Conservation (phyloP, 1,284 basidiomycete species). For the Irpex sp. region DNA sequence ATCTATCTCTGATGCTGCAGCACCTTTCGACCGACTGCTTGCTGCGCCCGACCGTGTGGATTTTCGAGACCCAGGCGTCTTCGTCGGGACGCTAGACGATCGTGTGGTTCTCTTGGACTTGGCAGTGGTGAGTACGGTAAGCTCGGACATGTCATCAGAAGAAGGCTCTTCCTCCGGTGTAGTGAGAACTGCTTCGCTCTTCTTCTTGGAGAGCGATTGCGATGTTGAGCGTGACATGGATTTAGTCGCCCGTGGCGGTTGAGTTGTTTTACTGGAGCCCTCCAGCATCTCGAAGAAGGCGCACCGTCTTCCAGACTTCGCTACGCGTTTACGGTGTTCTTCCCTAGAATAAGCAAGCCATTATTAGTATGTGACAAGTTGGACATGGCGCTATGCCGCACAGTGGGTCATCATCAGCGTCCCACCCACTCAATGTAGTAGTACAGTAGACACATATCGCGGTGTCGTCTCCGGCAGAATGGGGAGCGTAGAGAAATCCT, state of each 20-base stretch:
- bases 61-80: conserved; percentile 27
- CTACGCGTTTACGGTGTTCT: conserved; percentile 60
- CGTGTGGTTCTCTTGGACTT: conserved; percentile 5
- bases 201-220: conserved; percentile 7
- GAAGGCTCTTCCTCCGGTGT: not conserved
- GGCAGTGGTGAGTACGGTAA: conserved; percentile 4
- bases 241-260: conserved; percentile 7
- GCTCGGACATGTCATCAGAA: conserved; percentile 4
- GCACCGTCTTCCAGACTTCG: conserved; percentile 42
- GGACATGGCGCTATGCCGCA: conserved; percentile 30
- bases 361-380: not conserved
- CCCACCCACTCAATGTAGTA: conserved; percentile 76
- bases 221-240: conserved; percentile 8
- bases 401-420: conserved; percentile 76
- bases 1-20: conserved; percentile 22
- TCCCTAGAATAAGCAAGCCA: conserved; percentile 35
- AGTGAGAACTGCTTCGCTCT: conserved; percentile 3
- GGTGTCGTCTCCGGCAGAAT: conserved; percentile 61
- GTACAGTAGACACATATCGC: conserved; percentile 79
- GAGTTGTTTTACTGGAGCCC: conserved; percentile 14
- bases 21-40: conserved; percentile 18
- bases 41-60: conserved; percentile 26
- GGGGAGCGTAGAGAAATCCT: conserved; percentile 76
- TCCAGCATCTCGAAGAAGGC: conserved; percentile 38
- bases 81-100: conserved; percentile 20